Base-by-base conservation (phyloP, 345 rosid genomes). In the Eucalyptus sideroxylon region DNA sequence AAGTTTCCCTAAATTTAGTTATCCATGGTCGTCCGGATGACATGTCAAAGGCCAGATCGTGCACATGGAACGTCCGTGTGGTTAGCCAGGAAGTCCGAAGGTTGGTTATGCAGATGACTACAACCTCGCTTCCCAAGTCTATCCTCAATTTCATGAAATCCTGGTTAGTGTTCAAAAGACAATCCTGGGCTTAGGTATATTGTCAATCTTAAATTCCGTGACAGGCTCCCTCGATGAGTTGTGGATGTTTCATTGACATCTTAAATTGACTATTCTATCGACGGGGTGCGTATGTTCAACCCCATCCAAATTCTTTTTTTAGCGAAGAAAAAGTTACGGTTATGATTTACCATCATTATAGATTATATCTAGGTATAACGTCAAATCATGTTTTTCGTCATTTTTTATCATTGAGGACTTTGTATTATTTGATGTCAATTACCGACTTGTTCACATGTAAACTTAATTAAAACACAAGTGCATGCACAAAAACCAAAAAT, bases 141-240 rank as follows among this genome's bases (percentile, higher is more conserved):
- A 65, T n/a, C 21, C 40, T 67, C 40, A 2, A 15, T n/a, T 67
- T 67, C 21, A 15, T 67, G 37, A n/a, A n/a, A 67, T n/a, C 11
- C n/a, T 8, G 40, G 23, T 16, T 4, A 8, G 6, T 16, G 6
- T n/a, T 16, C 69, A 30, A 13, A 62, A 62, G 16, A 30, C n/a
- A 26, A 27, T 60, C 67, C 14, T 0, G 1, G 5, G 67, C 67
- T 60, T 60, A 3, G 7, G 67, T 60, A 4, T 4, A 30, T 30
- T 16, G 72, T 62, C 34, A 4, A 62, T 62, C 72, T 30, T 30
- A 62, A 7, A 62, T 30, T 62, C 13, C 34, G 0, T 13, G 34
- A 30, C 0, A 0, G 5, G 17, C 10, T 30, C 15, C 19, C 16
- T 4, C 17, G 0, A 2, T 30, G 69, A n/a, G 34, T 16, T 1